phyloP scores from a whole-genome alignment of 495 filamentous ascomycete genomes.

The Penicillium ochrochloron region DNA sequence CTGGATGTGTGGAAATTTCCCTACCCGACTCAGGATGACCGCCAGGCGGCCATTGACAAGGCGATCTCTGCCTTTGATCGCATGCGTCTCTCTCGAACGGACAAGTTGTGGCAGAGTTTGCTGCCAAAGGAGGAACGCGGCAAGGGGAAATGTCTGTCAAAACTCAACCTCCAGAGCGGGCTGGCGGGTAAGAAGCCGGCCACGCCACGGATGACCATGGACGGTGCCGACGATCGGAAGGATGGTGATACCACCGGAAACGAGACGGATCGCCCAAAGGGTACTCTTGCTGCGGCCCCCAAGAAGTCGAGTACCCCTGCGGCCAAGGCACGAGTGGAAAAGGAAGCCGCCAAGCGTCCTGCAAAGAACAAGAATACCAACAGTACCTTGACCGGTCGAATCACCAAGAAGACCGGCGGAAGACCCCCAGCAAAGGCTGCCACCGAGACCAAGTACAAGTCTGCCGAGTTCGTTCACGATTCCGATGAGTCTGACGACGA shows the following conservation, averaged over 20 bases:
- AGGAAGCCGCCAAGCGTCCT: constrained; percentile 65
- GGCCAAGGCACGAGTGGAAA: constrained; percentile 66
- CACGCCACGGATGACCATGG: constrained; percentile 62
- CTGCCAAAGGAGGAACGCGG: constrained; percentile 75
- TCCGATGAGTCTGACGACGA: constrained; percentile 74
- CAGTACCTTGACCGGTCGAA: constrained; percentile 52
- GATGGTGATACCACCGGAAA: constrained; percentile 46
- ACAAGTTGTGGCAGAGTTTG: constrained; percentile 80
- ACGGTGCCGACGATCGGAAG: constrained; percentile 56
- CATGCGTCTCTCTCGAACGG: constrained; percentile 69
- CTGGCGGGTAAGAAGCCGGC: constrained; percentile 52
- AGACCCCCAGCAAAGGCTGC: constrained; percentile 48
- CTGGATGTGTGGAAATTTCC: constrained; percentile 80
- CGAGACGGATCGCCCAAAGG: constrained; percentile 53
- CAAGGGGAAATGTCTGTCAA: constrained; percentile 80
- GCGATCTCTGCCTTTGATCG: constrained; percentile 83
- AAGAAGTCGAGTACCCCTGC: constrained; percentile 54
- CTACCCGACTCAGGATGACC: constrained; percentile 68
- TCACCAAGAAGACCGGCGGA: constrained; percentile 54
- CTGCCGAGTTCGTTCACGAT: constrained; percentile 74
- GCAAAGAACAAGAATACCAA: constrained; percentile 60
- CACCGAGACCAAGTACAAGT: constrained; percentile 60
- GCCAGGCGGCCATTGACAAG: constrained; percentile 79
- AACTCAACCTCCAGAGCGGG: constrained; percentile 65
- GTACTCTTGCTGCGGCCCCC: constrained; percentile 43